These are phyloP conservation scores for Thalia dealbata DNA, from an alignment of 176 grass and related monocot genomes.

Conservation along the genomic window DNA sequence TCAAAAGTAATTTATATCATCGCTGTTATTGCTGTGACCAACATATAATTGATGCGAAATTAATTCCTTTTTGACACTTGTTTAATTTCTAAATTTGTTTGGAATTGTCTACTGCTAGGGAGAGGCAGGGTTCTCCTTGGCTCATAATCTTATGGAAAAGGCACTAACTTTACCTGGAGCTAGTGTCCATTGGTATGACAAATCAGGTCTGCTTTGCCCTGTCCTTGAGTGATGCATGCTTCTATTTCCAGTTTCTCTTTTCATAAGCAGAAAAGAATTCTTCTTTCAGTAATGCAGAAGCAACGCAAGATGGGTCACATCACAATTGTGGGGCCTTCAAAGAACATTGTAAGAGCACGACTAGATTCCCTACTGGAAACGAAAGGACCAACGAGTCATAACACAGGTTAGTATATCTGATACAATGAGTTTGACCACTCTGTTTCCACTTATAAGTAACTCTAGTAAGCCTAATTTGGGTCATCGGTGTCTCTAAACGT, in stretches of 20 bases:
- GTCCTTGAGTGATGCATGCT: conserved; percentile 5
- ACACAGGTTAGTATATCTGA: conserved; percentile 19
- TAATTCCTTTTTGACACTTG: background rate
- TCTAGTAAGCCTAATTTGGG: background rate
- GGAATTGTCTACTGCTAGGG: conserved; percentile 34
- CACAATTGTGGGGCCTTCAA: conserved; percentile 86
- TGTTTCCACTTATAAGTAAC: background rate
- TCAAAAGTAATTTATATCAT: background rate
- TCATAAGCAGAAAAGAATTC: conserved; percentile 4
- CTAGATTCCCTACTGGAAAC: conserved; percentile 60
- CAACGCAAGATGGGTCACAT: conserved; percentile 92
- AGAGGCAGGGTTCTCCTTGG: conserved; percentile 50
- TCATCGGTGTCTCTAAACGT: too few species aligned
- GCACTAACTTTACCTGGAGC: conserved; percentile 60
- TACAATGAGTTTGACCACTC: background rate
- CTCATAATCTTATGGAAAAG: conserved; percentile 56
- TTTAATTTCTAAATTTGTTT: conserved; percentile 17
- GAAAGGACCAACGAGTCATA: conserved; percentile 3
- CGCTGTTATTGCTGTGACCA: background rate
- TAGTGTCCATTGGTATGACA: conserved; percentile 89
- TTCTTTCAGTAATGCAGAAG: conserved; percentile 66
- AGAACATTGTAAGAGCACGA: conserved; percentile 37
- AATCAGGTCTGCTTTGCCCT: conserved; percentile 48
- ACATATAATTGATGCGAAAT: background rate
- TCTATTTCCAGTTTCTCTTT: background rate